These are phyloP conservation scores for Brassica hybrid DNA, from an alignment of 441 rosid genomes.

Conservation along the genomic window DNA sequence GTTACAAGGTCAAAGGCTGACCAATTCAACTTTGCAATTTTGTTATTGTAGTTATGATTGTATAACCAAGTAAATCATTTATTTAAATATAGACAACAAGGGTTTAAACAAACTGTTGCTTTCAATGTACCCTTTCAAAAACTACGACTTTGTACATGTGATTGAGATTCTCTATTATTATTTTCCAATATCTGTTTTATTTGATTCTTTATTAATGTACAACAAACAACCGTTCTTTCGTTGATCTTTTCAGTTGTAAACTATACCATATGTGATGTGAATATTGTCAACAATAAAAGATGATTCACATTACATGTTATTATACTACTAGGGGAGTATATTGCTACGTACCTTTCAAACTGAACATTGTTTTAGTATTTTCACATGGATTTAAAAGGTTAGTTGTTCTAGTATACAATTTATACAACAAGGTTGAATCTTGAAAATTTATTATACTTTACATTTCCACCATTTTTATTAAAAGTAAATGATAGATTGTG, in stretches of 20 bases:
- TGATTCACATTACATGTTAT: background rate
- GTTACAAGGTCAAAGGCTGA: slow-evolving; percentile 65
- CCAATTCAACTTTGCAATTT: slow-evolving; percentile 53
- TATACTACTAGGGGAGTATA: background rate
- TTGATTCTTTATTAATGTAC: slow-evolving; percentile 19
- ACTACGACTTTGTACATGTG: slow-evolving; percentile 40
- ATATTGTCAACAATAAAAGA: background rate
- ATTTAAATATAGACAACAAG: slow-evolving; percentile 7
- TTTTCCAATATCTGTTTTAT: background rate
- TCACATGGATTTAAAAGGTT: background rate
- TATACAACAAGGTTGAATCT: background rate
- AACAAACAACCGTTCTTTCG: slow-evolving; percentile 5
- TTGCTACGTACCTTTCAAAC: no score
- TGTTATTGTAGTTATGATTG: background rate
- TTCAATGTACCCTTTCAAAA: slow-evolving; percentile 29
- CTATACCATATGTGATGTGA: background rate
- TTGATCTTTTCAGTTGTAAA: background rate
- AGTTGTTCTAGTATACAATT: background rate
- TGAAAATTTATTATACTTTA: background rate
- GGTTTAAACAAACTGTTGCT: slow-evolving; percentile 26
- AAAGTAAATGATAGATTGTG: background rate
- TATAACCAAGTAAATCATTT: slow-evolving; percentile 8
- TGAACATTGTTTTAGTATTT: background rate
- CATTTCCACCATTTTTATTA: background rate
- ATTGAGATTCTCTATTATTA: slow-evolving; percentile 30